Evolutionary conservation across 768 basidiomycete genomes (phyloP).

Genomic region (Xerocomellus amylosporus): DNA sequence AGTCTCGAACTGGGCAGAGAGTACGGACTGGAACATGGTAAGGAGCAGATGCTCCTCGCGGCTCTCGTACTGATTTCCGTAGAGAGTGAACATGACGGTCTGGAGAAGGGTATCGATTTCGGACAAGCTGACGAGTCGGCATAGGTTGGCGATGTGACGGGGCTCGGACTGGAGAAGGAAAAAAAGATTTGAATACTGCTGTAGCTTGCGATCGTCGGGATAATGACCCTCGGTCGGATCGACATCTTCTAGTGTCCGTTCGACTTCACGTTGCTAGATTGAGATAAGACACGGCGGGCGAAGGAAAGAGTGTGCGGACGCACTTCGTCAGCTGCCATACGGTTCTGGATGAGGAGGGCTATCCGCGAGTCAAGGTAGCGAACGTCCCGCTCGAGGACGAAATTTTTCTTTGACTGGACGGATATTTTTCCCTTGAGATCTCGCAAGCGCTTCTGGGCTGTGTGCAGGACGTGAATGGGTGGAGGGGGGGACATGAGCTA

Average conservation of each 20-base stretch:
- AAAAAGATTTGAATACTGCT: conserved; percentile 98
- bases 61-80: conserved; percentile 98
- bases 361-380: conserved; percentile 97
- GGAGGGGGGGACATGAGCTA: background rate
- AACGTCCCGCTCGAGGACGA: conserved; percentile 97
- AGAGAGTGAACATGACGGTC: conserved; percentile 99
- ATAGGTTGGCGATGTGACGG: conserved; percentile 92
- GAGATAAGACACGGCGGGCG: conserved; percentile 3
- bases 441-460: conserved; percentile 94
- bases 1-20: conserved; percentile 98
- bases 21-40: conserved; percentile 99
- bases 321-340: conserved; percentile 95
- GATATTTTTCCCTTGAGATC: conserved; percentile 97
- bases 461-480: background rate
- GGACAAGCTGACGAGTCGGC: conserved; percentile 90
- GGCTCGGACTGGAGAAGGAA: conserved; percentile 98
- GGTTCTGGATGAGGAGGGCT: conserved; percentile 95
- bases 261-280: conserved; percentile 86
- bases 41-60: conserved; percentile 96
- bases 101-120: conserved; percentile 99
- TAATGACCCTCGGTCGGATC: conserved; percentile 90
- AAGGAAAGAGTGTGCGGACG: conserved; percentile 24
- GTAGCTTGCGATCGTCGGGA: conserved; percentile 89
- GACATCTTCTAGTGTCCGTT: conserved; percentile 92
- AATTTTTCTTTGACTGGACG: conserved; percentile 99